Conservation (phyloP, 179 eudicot genomes). For the Spergularia azorica region DNA sequence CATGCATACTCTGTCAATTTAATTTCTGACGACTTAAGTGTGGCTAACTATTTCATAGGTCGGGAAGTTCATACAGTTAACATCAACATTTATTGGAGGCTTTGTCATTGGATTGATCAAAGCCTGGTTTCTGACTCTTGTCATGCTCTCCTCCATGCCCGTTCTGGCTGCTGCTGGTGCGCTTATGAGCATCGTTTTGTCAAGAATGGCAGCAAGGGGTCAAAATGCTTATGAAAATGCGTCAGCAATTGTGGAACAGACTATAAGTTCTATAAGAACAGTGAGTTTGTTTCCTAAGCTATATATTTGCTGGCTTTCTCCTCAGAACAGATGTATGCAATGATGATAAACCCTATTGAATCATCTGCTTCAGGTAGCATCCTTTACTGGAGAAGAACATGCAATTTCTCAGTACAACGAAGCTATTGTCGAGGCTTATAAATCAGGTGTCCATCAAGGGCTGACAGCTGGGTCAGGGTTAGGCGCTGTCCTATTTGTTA, state of each 20-base stretch:
- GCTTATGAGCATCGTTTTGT: constrained; percentile 37
- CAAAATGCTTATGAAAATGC: constrained; percentile 64
- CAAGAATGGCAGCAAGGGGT: constrained; percentile 44
- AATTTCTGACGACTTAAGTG: no score
- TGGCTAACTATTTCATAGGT: constrained; percentile 38
- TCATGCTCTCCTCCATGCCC: constrained; percentile 60
- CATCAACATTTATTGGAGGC: constrained; percentile 60
- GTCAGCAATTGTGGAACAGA: constrained; percentile 60
- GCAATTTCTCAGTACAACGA: constrained; percentile 33
- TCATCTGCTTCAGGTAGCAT: constrained; percentile 35
- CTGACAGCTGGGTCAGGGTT: constrained; percentile 35
- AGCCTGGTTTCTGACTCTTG: constrained; percentile 80
- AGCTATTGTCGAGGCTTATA: constrained; percentile 34
- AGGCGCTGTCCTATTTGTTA: constrained; percentile 27
- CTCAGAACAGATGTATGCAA: no score
- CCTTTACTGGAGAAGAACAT: constrained; percentile 43
- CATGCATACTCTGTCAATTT: no score
- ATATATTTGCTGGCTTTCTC: no score
- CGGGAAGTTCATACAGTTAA: constrained; percentile 60
- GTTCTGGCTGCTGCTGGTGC: constrained; percentile 43
- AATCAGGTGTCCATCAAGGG: constrained; percentile 38
- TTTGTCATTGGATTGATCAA: constrained; percentile 58
- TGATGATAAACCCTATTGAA: no score
- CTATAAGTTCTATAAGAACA: constrained; percentile 70
- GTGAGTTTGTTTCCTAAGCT: constrained; percentile 31